Conservation (phyloP, 495 filamentous ascomycete species). For the Daldinia loculata region DNA sequence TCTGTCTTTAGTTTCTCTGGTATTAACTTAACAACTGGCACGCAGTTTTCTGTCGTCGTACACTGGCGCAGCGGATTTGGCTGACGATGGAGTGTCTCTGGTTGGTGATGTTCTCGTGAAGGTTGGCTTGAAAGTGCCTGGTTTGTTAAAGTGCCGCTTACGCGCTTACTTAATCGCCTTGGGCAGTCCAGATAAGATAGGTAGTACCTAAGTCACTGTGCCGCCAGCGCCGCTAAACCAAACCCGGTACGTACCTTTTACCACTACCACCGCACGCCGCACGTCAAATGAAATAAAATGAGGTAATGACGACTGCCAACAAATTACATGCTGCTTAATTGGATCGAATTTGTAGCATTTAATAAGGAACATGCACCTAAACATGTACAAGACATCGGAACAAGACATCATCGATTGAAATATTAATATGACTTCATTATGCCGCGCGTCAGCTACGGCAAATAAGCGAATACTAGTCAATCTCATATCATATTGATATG, state of each 20-base stretch:
- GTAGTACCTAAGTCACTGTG: not conserved
- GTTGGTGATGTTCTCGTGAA: slow-evolving; percentile 38
- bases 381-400: not conserved
- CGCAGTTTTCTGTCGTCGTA: slow-evolving; percentile 4
- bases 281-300: slow-evolving; percentile 24
- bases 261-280: not conserved
- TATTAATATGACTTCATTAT: slow-evolving; percentile 1
- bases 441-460: not conserved
- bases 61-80: slow-evolving; percentile 19
- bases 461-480: slow-evolving; percentile 10
- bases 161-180: slow-evolving; percentile 33
- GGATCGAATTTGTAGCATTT: no score
- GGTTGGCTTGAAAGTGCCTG: slow-evolving; percentile 29
- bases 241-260: not conserved
- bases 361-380: not conserved
- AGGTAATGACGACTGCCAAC: slow-evolving; percentile 20
- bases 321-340: not conserved
- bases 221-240: not conserved
- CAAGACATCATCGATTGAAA: not conserved
- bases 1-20: slow-evolving; percentile 15
- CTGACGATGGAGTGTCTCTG: slow-evolving; percentile 4
- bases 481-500: slow-evolving; percentile 33
- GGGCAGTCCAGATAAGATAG: slow-evolving; percentile 1
- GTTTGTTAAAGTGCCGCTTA: slow-evolving; percentile 36
- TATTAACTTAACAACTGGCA: slow-evolving; percentile 8